Evolutionary conservation across 2,329 filamentous ascomycete genomes (phyloP), one percentile per base, ranked within the genome.

Genomic region (Aspergillus ustus): DNA sequence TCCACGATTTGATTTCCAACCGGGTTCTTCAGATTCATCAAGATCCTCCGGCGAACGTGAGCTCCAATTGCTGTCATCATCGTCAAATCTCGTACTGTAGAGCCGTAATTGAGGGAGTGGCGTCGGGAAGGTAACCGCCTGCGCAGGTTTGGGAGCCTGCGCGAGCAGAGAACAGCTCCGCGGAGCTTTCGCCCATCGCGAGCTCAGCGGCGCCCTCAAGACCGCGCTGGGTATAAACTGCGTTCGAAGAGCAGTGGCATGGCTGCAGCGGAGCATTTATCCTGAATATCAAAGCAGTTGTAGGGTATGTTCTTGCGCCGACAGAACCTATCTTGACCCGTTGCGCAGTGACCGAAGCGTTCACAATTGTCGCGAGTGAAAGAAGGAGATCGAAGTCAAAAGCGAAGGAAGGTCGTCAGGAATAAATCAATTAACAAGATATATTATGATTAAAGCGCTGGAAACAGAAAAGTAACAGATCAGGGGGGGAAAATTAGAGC

Each of bases 261-360:
- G 63, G 56, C 53, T 65, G 53, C 64, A 63, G 48, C 61, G 63
- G 64, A 68, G 67, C 63, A 68, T 66, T 52, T 63, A 70, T 40
- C 3, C 37, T 44, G 9, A 28, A n/a, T 17, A 28, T 17, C 13
- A 17, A 17, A 29, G 8, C 13, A 15, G 8, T 13, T 17, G 29
- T 50, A 6, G n/a, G 7, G 31, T 7, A 37, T 45, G 20, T 29
- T 52, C 20, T 44, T 53, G 19, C 17, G 5, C 28, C 20, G 19
- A 8, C 19, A 15, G 22, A 28, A 13, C 13, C 45, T 4, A 15
- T 22, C 8, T 20, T 22, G n/a, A 25, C 45, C 22, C 4, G 19
- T 22, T 3, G 4, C 45, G 20, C 19, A 20, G 8, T 19, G 20
- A 22, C 25, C 19, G 22, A 48, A 25, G 9, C 45, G 45, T 40